These are phyloP conservation scores for Globisporangium irregulare DNA, from an alignment of 352 stramenopile species.

Conservation along the genomic window DNA sequence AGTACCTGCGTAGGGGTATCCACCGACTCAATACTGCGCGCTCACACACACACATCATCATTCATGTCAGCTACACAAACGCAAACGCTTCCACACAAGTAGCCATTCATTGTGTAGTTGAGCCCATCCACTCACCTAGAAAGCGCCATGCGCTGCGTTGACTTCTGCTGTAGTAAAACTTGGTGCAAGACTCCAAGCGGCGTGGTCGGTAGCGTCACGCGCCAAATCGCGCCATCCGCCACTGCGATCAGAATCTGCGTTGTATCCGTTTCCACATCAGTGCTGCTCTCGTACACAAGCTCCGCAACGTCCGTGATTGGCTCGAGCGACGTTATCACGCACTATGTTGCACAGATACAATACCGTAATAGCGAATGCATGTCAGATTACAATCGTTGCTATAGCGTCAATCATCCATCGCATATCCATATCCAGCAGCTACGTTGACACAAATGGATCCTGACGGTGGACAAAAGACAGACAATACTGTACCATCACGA, in stretches of 20 bases:
- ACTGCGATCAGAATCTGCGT: slow-evolving; percentile 31
- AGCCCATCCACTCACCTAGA: background rate
- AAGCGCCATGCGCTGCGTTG: background rate
- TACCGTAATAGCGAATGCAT: no score
- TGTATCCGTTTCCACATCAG: background rate
- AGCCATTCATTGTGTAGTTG: background rate
- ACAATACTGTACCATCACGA: slow-evolving; percentile 31
- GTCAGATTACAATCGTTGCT: no score
- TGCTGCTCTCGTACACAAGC: slow-evolving; percentile 6
- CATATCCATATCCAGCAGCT: background rate
- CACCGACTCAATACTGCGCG: slow-evolving; percentile 6
- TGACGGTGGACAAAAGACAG: background rate
- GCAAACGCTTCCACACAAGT: background rate
- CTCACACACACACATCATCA: background rate
- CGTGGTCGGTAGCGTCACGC: slow-evolving; percentile 32
- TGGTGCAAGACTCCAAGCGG: slow-evolving; percentile 9
- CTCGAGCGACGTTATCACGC: slow-evolving; percentile 35
- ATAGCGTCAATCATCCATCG: no score
- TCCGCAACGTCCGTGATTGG: slow-evolving; percentile 35
- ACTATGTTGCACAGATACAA: slow-evolving; percentile 13
- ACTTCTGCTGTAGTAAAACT: slow-evolving; percentile 10
- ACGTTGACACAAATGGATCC: background rate
- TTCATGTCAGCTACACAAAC: background rate
- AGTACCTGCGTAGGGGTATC: slow-evolving; percentile 9
- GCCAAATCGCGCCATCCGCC: slow-evolving; percentile 45